Conservation (phyloP, 768 basidiomycete species). For the Coprinopsis marcescibilis region DNA sequence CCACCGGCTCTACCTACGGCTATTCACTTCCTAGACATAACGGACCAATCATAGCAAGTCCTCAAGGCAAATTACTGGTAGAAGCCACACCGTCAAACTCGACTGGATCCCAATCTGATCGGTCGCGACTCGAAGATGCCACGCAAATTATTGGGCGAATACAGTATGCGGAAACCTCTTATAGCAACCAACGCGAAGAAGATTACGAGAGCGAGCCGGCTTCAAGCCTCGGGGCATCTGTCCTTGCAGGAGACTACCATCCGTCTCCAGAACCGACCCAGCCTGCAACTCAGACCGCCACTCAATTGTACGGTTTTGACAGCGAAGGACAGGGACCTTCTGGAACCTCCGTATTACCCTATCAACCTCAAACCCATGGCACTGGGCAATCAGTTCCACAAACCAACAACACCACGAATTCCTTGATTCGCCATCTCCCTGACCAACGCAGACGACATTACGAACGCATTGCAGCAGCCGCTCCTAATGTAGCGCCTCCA, state of each 20-base stretch:
- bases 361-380: neutral
- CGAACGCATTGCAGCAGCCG: conserved; percentile 6
- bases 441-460: neutral
- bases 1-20: conserved; percentile 6
- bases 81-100: conserved; percentile 49
- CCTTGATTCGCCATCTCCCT: conserved; percentile 22
- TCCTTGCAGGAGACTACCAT: conserved; percentile 22
- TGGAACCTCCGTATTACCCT: neutral
- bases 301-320: too few relatives aligned
- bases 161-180: neutral
- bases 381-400: neutral
- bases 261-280: conserved; percentile 15
- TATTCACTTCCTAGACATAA: neutral
- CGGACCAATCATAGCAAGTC: neutral
- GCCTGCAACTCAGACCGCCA: conserved; percentile 30
- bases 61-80: conserved; percentile 22
- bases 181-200: neutral
- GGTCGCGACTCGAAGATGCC: conserved; percentile 21
- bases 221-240: conserved; percentile 35
- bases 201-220: conserved; percentile 23
- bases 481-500: conserved; percentile 5
- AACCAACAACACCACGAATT: conserved; percentile 9
- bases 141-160: conserved; percentile 16
- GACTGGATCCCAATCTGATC: conserved; percentile 28
- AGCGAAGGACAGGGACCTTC: too few relatives aligned